Evolutionary conservation across 805 yeast species (phyloP).

Genomic region (Pichia heedii): DNA sequence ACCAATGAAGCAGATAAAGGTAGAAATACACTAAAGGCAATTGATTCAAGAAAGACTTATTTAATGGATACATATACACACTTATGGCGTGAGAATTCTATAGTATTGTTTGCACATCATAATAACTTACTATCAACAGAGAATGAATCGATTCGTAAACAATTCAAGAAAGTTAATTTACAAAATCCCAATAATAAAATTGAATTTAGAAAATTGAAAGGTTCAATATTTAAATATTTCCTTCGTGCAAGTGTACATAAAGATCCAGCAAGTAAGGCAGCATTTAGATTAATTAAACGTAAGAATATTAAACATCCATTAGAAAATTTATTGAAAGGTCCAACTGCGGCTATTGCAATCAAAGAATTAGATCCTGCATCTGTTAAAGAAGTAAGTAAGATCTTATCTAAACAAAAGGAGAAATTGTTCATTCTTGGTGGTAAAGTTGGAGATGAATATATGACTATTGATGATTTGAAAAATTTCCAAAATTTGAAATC

Average conservation of each 20-base stretch:
- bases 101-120: slow-evolving; percentile 75
- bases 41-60: slow-evolving; percentile 74
- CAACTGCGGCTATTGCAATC: slow-evolving; percentile 71
- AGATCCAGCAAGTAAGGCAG: slow-evolving; percentile 66
- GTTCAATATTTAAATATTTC: slow-evolving; percentile 64
- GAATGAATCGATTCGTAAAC: slow-evolving; percentile 51
- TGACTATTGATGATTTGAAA: slow-evolving; percentile 43
- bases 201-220: slow-evolving; percentile 56
- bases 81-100: slow-evolving; percentile 56
- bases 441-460: slow-evolving; percentile 53
- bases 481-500: slow-evolving; percentile 68
- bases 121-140: slow-evolving; percentile 70
- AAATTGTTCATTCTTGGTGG: slow-evolving; percentile 81
- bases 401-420: slow-evolving; percentile 57
- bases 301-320: slow-evolving; percentile 54
- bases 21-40: slow-evolving; percentile 43
- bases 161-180: slow-evolving; percentile 59
- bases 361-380: slow-evolving; percentile 60
- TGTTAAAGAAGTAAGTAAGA: slow-evolving; percentile 53
- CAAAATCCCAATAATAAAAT: slow-evolving; percentile 7
- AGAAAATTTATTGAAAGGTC: slow-evolving; percentile 64
- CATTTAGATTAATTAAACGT: slow-evolving; percentile 30
- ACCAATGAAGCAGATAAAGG: slow-evolving; percentile 3
- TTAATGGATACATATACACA: slow-evolving; percentile 72
- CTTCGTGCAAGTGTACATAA: slow-evolving; percentile 56